phyloP scores from a whole-genome alignment of 139 green algal genomes.

The Chlamydomonas incerta region DNA sequence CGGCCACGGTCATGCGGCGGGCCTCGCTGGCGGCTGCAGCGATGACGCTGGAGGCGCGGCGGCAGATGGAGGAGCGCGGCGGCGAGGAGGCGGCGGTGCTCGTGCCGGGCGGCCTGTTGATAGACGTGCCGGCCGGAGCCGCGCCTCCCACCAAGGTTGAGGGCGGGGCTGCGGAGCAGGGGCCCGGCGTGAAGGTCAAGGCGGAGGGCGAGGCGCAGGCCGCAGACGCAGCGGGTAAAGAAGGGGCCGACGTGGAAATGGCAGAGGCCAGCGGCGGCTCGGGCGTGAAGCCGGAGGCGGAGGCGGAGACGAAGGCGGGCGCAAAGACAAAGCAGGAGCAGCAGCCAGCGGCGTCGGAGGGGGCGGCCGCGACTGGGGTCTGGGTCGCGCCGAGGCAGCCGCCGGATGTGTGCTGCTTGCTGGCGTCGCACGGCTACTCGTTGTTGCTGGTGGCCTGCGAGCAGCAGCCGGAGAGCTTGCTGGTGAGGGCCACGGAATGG shows the following conservation, averaged over 20 bases:
- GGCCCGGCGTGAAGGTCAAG: background rate
- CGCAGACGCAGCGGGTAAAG: too few species aligned
- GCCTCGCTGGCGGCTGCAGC: background rate
- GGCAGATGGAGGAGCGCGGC: background rate
- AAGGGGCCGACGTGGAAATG: too few species aligned
- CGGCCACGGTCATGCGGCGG: background rate
- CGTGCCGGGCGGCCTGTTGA: background rate
- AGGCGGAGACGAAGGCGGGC: background rate
- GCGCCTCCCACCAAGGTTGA: background rate
- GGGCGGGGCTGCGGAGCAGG: background rate
- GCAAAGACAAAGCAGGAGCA: background rate
- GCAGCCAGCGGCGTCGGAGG: background rate
- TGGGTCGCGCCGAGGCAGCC: background rate
- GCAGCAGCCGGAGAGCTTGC: constrained; percentile 33
- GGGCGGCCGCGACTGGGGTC: too few species aligned
- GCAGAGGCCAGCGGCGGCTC: too few species aligned
- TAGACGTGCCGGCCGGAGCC: background rate
- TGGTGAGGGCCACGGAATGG: background rate
- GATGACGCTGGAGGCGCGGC: background rate
- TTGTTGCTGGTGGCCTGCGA: constrained; percentile 35
- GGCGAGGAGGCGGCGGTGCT: background rate
- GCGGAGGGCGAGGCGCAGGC: too few species aligned
- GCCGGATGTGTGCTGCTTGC: background rate
- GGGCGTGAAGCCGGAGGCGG: too few species aligned
- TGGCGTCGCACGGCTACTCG: constrained; percentile 10